Base-by-base conservation (phyloP, 2,329 filamentous ascomycete genomes). In the Penicillium sclerotiorum region DNA sequence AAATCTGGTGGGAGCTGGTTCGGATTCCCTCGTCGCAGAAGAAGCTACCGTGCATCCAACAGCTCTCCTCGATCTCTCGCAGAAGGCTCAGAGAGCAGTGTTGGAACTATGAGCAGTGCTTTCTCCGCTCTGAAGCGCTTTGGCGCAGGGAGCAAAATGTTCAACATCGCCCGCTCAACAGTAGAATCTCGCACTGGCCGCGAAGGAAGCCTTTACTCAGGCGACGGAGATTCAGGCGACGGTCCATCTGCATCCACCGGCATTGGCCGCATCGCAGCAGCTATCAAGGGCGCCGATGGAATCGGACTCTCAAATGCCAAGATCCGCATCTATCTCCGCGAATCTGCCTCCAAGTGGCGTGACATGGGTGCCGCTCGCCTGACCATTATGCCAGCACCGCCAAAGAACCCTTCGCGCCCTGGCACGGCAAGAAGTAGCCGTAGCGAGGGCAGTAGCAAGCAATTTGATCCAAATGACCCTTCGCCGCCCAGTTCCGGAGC, bases 341-440 rank as follows among this genome's bases (percentile, higher is more conserved):
- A 91, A 52, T 77, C 77, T 8, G 78, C 83, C 11, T 84, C 84
- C 42, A 93, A 93, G 67, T 99, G 94, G 94, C 86, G 90, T 53
- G 92, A 97, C 67, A 85, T 92, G 75, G 93, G 94, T 57, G 86
- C 89, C 60, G 95, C 91, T 52, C 80, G 85, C 30, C 76, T 99
- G 52, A 90, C 88, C 13, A 90, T 99, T 62, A 85, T 91, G 67
- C 83, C 86, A 79, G 44, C 81, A 73, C 28, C 69, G 4, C 58
- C 67, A 1, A 63, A 63, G 44, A 61, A 50, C 37, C 49, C 66
- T 27, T 65, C 68, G 15, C 63, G 58, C 8, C 65, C 69, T 1
- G 61, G 64, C 8, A 69, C 67, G 12, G 61, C 69, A 17, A 82
- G 82, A 81, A 71, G 83, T 80, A 50, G 77, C 83, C 46, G 51